phyloP scores from a whole-genome alignment of 148 eudicot genomes.

The Drosera capensis region DNA sequence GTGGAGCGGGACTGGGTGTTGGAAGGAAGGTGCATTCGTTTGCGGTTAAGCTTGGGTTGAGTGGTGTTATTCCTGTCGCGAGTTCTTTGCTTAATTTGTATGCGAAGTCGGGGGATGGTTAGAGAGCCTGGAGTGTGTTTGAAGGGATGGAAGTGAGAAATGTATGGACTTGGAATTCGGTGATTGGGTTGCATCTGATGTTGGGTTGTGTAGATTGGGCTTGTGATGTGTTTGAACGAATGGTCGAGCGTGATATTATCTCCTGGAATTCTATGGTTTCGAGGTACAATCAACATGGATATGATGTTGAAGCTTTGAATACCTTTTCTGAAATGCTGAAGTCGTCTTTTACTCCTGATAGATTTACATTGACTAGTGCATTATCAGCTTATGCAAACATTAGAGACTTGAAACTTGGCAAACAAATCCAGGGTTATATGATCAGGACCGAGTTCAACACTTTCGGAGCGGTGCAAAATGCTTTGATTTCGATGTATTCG shows the following conservation, averaged over 20 bases:
- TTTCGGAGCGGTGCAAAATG: conserved; percentile 24
- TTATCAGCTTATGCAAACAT: conserved; percentile 25
- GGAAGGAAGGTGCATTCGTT: conserved; percentile 57
- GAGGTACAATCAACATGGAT: conserved; percentile 18
- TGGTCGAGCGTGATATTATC: conserved; percentile 44
- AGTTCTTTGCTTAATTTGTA: conserved; percentile 78
- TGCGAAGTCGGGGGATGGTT: conserved; percentile 47
- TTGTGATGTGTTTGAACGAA: conserved; percentile 34
- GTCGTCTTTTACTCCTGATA: conserved; percentile 15
- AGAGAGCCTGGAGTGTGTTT: conserved; percentile 30
- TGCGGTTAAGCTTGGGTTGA: conserved; percentile 42
- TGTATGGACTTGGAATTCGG: conserved; percentile 42
- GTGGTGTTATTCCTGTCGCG: conserved; percentile 35
- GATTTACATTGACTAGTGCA: conserved; percentile 25
- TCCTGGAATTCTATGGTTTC: conserved; percentile 32
- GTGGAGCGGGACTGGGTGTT: conserved; percentile 17
- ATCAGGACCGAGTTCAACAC: conserved; percentile 13
- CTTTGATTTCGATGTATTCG: conserved; percentile 29
- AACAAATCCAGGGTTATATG: conserved; percentile 24
- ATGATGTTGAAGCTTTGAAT: conserved; percentile 19
- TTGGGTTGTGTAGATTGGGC: conserved; percentile 34
- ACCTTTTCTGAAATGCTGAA: conserved; percentile 21
- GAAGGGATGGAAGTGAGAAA: conserved; percentile 36
- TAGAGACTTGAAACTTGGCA: conserved; percentile 16
- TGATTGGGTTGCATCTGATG: conserved; percentile 51